Percentiles rank a stretch among this genome's conserved stretches.
Conservation (phyloP, 2,329 filamentous ascomycete species). For the Xenosphaeropsis pyriputrescens region DNA sequence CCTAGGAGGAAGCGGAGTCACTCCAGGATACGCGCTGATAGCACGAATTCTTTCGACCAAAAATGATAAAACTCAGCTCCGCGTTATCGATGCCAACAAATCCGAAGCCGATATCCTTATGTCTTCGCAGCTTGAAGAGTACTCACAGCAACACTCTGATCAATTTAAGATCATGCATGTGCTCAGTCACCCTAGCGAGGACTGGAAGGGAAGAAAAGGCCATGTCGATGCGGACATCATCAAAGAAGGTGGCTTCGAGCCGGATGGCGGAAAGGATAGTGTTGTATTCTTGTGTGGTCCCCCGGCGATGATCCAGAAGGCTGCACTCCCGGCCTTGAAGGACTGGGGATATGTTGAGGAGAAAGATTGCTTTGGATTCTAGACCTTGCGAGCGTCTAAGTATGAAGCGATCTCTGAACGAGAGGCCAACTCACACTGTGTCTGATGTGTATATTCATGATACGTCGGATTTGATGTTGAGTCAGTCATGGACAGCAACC, state of each 20-base stretch:
- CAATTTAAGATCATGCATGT: conserved; percentile 30
- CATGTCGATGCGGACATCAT: conserved; percentile 26
- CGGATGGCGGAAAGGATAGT: conserved; percentile 18
- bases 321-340: conserved; percentile 29
- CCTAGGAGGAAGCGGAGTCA: no score
- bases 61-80: conserved; percentile 22
- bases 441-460: no score
- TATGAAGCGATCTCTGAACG: neutral
- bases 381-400: neutral
- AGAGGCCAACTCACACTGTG: no score
- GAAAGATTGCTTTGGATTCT: conserved; percentile 28
- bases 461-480: no score
- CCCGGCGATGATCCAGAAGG: conserved; percentile 33
- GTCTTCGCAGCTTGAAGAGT: conserved; percentile 22
- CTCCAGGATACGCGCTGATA: no score
- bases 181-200: conserved; percentile 25
- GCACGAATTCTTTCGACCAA: conserved; percentile 21
- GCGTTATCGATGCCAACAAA: conserved; percentile 32
- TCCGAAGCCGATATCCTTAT: conserved; percentile 30
- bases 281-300: conserved; percentile 33
- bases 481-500: no score
- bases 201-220: conserved; percentile 29
- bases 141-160: conserved; percentile 21
- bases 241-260: conserved; percentile 24
- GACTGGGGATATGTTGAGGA: conserved; percentile 28